A percentile compares a stretch with the other conserved stretches of the same genome.
These are phyloP conservation scores for Diaporthe citriasiana DNA, from an alignment of 2,329 filamentous ascomycete species.

Conservation along the genomic window DNA sequence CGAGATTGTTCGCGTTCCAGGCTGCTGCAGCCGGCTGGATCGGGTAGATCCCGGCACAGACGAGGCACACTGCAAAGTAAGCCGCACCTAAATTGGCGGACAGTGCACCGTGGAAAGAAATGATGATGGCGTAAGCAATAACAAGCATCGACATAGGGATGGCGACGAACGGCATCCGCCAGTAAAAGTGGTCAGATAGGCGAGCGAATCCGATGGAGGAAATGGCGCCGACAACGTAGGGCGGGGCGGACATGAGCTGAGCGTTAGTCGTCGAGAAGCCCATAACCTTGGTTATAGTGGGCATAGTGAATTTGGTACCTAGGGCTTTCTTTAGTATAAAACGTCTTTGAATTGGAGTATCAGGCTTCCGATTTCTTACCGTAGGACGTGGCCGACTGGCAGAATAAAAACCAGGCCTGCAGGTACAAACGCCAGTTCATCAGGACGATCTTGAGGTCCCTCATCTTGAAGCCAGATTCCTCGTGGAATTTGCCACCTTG, in stretches of 20 bases:
- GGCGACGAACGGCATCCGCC: constrained; percentile 78
- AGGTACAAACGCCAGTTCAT: constrained; percentile 42
- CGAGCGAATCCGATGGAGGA: constrained; percentile 75
- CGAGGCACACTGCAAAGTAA: constrained; percentile 78
- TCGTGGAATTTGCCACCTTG: constrained; percentile 18
- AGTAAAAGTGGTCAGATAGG: constrained; percentile 74
- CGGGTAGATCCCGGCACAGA: constrained; percentile 79
- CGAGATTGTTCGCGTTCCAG: constrained; percentile 80
- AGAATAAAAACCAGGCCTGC: constrained; percentile 46
- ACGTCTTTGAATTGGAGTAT: not conserved
- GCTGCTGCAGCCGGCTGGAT: constrained; percentile 73
- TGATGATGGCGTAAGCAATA: constrained; percentile 68
- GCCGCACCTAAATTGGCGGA: constrained; percentile 63
- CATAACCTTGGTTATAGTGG: constrained; percentile 54
- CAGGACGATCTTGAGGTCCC: constrained; percentile 35
- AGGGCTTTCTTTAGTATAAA: not conserved
- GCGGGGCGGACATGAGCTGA: constrained; percentile 69
- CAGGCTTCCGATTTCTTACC: constrained; percentile 44
- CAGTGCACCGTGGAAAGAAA: constrained; percentile 70
- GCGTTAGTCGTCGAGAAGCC: constrained; percentile 52
- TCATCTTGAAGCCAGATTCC: constrained; percentile 18
- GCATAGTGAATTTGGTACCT: constrained; percentile 47
- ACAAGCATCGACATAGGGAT: constrained; percentile 70
- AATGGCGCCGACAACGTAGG: constrained; percentile 72
- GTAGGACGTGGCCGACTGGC: constrained; percentile 47